Percentiles rank a stretch among this genome's conserved stretches.
These are phyloP conservation scores for Syzygium jambos DNA, from an alignment of 345 rosid genomes.

Conservation along the genomic window DNA sequence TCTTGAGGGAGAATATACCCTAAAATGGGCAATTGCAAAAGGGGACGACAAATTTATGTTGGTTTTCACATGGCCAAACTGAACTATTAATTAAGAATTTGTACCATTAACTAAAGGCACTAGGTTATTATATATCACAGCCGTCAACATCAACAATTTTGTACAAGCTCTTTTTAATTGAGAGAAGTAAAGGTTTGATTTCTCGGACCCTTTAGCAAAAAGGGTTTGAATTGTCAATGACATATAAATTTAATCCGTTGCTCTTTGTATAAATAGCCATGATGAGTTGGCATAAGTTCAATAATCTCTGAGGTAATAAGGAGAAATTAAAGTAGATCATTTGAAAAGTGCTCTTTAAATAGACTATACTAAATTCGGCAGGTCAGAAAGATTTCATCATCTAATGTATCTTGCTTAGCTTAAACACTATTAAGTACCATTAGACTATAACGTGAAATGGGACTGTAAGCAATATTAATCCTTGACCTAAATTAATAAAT, in stretches of 20 bases:
- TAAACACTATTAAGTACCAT: not conserved
- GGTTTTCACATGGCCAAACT: not conserved
- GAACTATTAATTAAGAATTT: not conserved
- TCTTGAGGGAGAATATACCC: not conserved
- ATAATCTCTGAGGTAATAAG: not conserved
- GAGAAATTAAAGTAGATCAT: not conserved
- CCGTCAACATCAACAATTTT: not conserved
- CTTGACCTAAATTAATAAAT: not conserved
- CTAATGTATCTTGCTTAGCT: not conserved
- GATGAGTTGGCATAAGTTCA: not conserved
- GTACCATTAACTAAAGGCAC: not conserved
- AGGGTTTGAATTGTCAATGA: not conserved
- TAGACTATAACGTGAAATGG: not conserved
- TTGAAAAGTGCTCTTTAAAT: not conserved
- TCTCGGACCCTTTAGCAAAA: not conserved
- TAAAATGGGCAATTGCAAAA: not conserved
- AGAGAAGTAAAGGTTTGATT: not conserved
- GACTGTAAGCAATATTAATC: not conserved
- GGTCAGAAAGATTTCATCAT: not conserved
- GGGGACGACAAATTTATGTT: not conserved
- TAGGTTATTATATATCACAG: not conserved
- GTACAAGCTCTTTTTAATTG: not conserved
- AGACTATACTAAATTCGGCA: not conserved
- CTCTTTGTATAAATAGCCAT: not conserved
- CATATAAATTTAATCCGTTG: not conserved